A percentile compares a stretch with the other conserved stretches of the same genome.
Evolutionary conservation across 2,329 filamentous ascomycete species (phyloP).

Genomic region (Neophaeococcomyces mojaviensis): DNA sequence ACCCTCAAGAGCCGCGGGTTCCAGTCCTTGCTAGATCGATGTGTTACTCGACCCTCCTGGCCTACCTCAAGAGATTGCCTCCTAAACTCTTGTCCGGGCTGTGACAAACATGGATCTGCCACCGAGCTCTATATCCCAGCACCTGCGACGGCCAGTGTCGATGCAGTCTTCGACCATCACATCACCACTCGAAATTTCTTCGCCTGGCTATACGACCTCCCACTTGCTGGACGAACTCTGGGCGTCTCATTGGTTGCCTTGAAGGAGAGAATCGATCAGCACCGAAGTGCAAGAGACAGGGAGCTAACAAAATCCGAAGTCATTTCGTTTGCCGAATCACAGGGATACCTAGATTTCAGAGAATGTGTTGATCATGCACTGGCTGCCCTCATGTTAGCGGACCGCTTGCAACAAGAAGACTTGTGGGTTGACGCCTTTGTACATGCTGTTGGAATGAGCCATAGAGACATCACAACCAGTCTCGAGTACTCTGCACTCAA

Average conservation of each 20-base stretch:
- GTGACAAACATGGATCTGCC: constrained; percentile 13
- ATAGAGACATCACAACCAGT: constrained; percentile 19
- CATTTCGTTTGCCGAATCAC: constrained; percentile 57
- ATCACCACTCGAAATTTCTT: constrained; percentile 24
- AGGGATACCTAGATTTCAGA: constrained; percentile 62
- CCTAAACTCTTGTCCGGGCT: constrained; percentile 18
- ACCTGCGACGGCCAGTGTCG: constrained; percentile 14
- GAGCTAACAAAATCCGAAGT: constrained; percentile 50
- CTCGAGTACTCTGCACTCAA: constrained; percentile 12
- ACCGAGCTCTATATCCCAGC: constrained; percentile 23
- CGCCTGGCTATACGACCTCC: constrained; percentile 22
- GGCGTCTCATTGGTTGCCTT: constrained; percentile 58
- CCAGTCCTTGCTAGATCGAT: constrained; percentile 17
- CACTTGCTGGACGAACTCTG: constrained; percentile 39
- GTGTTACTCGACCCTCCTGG: constrained; percentile 17
- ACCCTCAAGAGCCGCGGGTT: constrained; percentile 19
- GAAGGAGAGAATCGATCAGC: constrained; percentile 58
- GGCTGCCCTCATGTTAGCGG: constrained; percentile 60
- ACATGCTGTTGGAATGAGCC: constrained; percentile 67
- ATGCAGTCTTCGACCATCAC: constrained; percentile 21
- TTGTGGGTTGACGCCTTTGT: constrained; percentile 67
- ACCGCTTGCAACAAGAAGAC: constrained; percentile 55
- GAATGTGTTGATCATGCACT: constrained; percentile 61
- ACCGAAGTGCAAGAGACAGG: constrained; percentile 36
- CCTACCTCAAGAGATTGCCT: constrained; percentile 15